Base-by-base conservation (phyloP, 2,329 filamentous ascomycete genomes). In the Ophiostoma ips region DNA sequence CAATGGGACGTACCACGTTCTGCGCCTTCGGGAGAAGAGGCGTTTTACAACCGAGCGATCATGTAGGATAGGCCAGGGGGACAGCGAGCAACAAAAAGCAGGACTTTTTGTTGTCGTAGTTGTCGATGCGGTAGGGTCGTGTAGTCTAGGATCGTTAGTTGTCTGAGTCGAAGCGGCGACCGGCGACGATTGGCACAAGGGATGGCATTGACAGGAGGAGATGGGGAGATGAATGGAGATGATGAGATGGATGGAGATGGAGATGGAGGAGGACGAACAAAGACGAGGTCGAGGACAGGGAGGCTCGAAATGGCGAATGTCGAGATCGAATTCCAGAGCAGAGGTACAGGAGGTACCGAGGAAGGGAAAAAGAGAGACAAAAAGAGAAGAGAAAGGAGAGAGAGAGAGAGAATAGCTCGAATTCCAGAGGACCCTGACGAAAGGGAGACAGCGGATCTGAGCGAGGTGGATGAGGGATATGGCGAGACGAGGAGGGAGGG, bases 361-460 rank as follows among this genome's bases (percentile, higher is more conserved):
- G 24, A n/a, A 46, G 30, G 16, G 37, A 18, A 43, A 24, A 40
- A 28, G n/a, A 28, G 48, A 50, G 21, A 28, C 7, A 36, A 24
- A 38, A 37, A 49, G 21, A 45, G 33, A 44, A 36, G 21, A 38
- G 41, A 49, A 16, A 45, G 33, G n/a, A n/a, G n/a, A n/a, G n/a
- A 36, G 21, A 38, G 41, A 49, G 21, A 45, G 33, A 44, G 43
- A 49, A 45, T 35, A 46, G 30, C 43, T 45, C 43, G 47, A 50
- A 48, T 45, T 36, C 46, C 31, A 47, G 28, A 47, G 35, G 31
- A 44, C 36, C 31, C 34, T 38, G 35, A 50, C 43, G 33, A 49
- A 44, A 48, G 33, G 31, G 48, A 41, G 35, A 9, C 30, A 35
- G 43, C 45, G 43, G 43, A 47, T 50, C 49, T 50, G 24, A 35